phyloP scores from a whole-genome alignment of 495 filamentous ascomycete genomes.

The Pseudevernia furfuracea region DNA sequence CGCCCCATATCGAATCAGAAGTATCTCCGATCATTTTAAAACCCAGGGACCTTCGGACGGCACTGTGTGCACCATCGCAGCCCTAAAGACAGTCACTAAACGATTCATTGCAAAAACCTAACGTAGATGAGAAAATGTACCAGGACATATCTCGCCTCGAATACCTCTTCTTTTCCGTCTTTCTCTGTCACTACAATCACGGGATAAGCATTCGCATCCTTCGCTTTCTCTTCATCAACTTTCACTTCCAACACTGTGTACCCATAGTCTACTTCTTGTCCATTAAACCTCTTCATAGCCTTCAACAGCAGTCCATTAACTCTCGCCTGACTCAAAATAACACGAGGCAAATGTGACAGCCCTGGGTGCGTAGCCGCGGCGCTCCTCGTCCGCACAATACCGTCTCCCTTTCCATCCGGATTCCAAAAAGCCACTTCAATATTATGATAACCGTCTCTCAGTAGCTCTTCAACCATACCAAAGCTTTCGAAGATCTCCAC shows the following conservation, averaged over 20 bases:
- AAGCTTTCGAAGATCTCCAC: slow-evolving; percentile 78
- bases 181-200: slow-evolving; percentile 17
- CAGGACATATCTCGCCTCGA: slow-evolving; percentile 29
- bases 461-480: slow-evolving; percentile 58
- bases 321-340: slow-evolving; percentile 10
- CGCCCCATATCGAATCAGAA: slow-evolving; percentile 68
- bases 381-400: slow-evolving; percentile 5
- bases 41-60: slow-evolving; percentile 57
- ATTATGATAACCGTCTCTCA: slow-evolving; percentile 65
- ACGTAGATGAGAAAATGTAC: slow-evolving; percentile 1
- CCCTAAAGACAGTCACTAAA: slow-evolving; percentile 32
- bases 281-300: slow-evolving; percentile 10
- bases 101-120: not conserved
- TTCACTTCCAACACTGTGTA: slow-evolving; percentile 3
- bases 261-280: slow-evolving; percentile 13
- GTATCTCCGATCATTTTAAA: slow-evolving; percentile 67
- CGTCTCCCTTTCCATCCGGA: not conserved
- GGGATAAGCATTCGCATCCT: slow-evolving; percentile 6
- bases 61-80: slow-evolving; percentile 72
- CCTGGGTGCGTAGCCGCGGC: not conserved
- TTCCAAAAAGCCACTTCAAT: slow-evolving; percentile 60
- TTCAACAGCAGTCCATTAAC: not conserved
- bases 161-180: slow-evolving; percentile 15
- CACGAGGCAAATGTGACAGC: slow-evolving; percentile 6
- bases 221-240: slow-evolving; percentile 5